Base-by-base conservation (phyloP, 176 grass and related monocot species). In the Zoysia pacifica region DNA sequence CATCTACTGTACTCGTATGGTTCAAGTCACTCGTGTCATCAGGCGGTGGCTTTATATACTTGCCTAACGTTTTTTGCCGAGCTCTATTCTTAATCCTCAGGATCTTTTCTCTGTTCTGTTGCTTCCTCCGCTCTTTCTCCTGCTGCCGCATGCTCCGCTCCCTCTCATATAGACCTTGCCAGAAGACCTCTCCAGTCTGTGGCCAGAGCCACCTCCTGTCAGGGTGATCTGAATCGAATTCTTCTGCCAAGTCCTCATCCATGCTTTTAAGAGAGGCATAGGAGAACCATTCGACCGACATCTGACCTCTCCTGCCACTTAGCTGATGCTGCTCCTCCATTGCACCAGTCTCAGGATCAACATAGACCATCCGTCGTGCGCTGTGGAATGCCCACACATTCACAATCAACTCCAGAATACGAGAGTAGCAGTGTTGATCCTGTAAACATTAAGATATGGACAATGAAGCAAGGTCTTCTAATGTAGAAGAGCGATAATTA, bases 301-400 rank as follows among this genome's bases (percentile, higher is more conserved):
- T 99, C 48, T 91, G 86, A 78, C 91, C 78, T 74, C 55, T 94
- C 80, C 93, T 84, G 62, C 62, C 71, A 62, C 77, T 70, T 3
- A 96, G 84, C 9, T 43, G 78, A 86, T 99, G 97, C 58, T 93
- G 89, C 80, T 99, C 97, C 50, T 93, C 86, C 97, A 99, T 93
- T 62, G 65, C 85, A 79, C 97, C 97, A 28, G 90, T 93, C 72
- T 93, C 79, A 56, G 97, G 88, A 75, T 96, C 79, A 35, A 99
- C 84, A 84, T 91, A 99, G 20, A 99, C 82, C 77, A 99, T 99
- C 56, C 82, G 79, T 14, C 93, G 85, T 42, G 93, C 84, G 70
- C 90, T 96, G 74, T 99, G 97, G 76, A 91, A 99, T 11, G 93
- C 93, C 97, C 97, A 99, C 67, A 99, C 68, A 66, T 99, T 99